A percentile compares a stretch with the other conserved stretches of the same genome.
Conservation (phyloP, 1,139 yeast species). For the Saccharomyces hybrid region DNA sequence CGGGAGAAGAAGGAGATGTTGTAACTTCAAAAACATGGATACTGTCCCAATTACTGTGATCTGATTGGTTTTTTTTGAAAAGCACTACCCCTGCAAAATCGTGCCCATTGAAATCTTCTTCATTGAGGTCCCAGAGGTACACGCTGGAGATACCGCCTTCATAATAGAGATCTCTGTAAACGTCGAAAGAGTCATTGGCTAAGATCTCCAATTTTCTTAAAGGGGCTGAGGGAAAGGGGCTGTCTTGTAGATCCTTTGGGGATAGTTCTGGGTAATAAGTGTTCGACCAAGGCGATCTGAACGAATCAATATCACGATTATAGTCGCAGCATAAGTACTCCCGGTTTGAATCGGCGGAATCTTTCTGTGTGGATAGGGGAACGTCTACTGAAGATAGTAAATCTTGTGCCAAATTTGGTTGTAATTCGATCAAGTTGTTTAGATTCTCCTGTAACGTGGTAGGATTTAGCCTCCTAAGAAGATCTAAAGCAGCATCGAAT, state of each 20-base stretch:
- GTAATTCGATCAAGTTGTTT: slow-evolving; percentile 58
- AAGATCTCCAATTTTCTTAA: slow-evolving; percentile 68
- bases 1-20: slow-evolving; percentile 35
- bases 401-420: slow-evolving; percentile 84
- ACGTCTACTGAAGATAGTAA: slow-evolving; percentile 80
- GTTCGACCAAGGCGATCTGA: slow-evolving; percentile 88
- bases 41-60: slow-evolving; percentile 75
- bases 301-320: slow-evolving; percentile 89
- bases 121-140: slow-evolving; percentile 74
- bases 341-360: slow-evolving; percentile 41
- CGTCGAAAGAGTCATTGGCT: slow-evolving; percentile 87
- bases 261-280: slow-evolving; percentile 56
- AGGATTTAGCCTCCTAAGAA: slow-evolving; percentile 82
- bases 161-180: slow-evolving; percentile 86
- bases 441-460: slow-evolving; percentile 55
- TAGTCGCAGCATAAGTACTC: slow-evolving; percentile 83
- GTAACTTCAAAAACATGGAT: slow-evolving; percentile 85
- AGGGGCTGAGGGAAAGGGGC: slow-evolving; percentile 62
- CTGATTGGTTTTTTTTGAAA: slow-evolving; percentile 50
- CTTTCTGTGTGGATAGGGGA: slow-evolving; percentile 57
- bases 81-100: slow-evolving; percentile 87
- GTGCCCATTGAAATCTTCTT: slow-evolving; percentile 33
- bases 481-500: slow-evolving; percentile 80
- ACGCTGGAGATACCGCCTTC: slow-evolving; percentile 89
- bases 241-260: slow-evolving; percentile 50